Base-by-base conservation (phyloP, 2,329 filamentous ascomycete genomes). In the Plectosphaerella sp. region DNA sequence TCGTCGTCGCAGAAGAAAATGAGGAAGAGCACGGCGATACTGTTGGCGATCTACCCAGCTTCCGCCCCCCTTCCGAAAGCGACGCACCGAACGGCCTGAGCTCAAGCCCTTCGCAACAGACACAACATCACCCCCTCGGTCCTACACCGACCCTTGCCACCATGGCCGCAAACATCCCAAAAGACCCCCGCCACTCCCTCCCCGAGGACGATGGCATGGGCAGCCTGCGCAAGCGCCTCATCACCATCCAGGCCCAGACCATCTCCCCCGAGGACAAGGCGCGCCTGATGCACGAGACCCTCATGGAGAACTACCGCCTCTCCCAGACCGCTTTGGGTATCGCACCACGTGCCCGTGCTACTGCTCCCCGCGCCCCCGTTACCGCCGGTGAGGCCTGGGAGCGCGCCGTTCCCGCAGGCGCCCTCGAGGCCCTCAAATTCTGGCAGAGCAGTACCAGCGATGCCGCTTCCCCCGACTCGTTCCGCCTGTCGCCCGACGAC, bases 171-270 rank as follows among this genome's bases (percentile, higher is more conserved):
- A 18, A 33, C 11, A 9, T 12, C 28, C 8, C 41, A 18, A 20
- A 18, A 18, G 18, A 20, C 41, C 10, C 15, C 16, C n/a, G 41
- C n/a, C 41, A 18, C 7, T 48, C 47, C 41, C 65, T 91, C 41
- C 88, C 89, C 1, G 89, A 87, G 63, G 87, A 93, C 62, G 89
- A 94, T 73, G 89, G 89, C 45, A 92, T 90, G 86, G 75, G 79
- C 16, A 68, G 72, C 51, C 67, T 93, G 60, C 78, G 89, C 60
- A 77, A 73, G 57, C 82, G 82, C 56, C 91, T 94, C 58, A 77
- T 87, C 54, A 74, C 73, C 20, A 87, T 93, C 55, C 87, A 90
- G 64, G 74, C 79, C 24, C 76, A 77, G 58, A 24, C 35, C 36
- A 74, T 85, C 47, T 67, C 79, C 4, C 74, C 77, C 43, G 65